These are phyloP conservation scores for Kondoa malvinella DNA, from an alignment of 768 basidiomycete species.

Conservation along the genomic window DNA sequence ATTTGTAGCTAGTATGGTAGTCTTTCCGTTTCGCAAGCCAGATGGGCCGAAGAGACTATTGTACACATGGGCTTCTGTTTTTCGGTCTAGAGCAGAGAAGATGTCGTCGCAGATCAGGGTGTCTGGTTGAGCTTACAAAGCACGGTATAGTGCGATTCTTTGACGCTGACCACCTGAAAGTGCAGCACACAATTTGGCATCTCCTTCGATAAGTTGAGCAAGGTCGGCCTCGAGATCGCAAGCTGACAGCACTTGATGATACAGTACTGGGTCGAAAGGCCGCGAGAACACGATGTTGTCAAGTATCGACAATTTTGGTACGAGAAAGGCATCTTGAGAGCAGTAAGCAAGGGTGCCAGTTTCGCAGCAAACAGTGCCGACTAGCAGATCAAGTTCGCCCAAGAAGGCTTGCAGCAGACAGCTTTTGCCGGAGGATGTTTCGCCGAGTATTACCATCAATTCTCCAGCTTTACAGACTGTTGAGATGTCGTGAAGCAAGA, in stretches of 20 bases:
- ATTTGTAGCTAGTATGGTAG: constrained; percentile 14
- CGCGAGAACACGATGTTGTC: constrained; percentile 14
- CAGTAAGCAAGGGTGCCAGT: constrained; percentile 7
- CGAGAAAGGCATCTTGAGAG: constrained; percentile 16
- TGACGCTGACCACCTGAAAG: constrained; percentile 13
- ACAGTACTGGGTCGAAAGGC: constrained; percentile 15
- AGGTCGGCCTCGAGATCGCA: constrained; percentile 15
- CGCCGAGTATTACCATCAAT: constrained; percentile 1
- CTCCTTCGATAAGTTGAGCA: constrained; percentile 10
- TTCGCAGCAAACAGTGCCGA: not conserved
- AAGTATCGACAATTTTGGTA: constrained; percentile 11
- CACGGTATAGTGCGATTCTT: constrained; percentile 14
- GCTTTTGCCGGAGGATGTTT: constrained; percentile 8
- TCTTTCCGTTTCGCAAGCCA: constrained; percentile 10
- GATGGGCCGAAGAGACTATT: constrained; percentile 5
- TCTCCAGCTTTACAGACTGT: not conserved
- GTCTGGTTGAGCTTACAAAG: constrained; percentile 14
- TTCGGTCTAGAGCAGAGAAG: constrained; percentile 18
- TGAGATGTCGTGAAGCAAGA: constrained; percentile 3
- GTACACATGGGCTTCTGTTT: constrained; percentile 15
- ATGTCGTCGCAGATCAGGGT: constrained; percentile 15
- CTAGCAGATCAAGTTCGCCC: constrained; percentile 12
- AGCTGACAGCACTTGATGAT: constrained; percentile 11
- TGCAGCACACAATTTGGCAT: not conserved
- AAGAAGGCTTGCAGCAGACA: constrained; percentile 15